Percentiles rank a stretch among this genome's conserved stretches.
Evolutionary conservation across 2,329 filamentous ascomycete species (phyloP).

Genomic region (Penicillium sp.): DNA sequence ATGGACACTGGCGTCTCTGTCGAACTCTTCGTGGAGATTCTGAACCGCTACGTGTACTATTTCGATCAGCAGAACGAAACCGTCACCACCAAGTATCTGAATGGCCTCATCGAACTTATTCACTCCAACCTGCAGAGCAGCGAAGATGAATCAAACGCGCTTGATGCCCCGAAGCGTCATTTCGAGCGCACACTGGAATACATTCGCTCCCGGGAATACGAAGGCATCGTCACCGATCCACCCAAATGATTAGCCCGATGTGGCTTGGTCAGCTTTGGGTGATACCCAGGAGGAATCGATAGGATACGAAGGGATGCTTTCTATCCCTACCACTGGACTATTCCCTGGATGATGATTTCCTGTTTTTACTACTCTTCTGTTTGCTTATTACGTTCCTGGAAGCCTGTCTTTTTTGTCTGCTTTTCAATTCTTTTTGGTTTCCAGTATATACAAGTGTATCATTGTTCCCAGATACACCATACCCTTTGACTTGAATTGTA

Average conservation of each 20-base stretch:
- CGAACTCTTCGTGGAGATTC: conserved; percentile 96
- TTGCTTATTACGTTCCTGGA: conserved; percentile 15
- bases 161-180: conserved; percentile 89
- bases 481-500: conserved; percentile 21
- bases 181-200: conserved; percentile 95
- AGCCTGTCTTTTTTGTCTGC: conserved; percentile 15
- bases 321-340: background rate
- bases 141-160: conserved; percentile 63
- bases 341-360: background rate
- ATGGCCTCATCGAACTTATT: conserved; percentile 96
- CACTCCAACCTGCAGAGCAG: conserved; percentile 92
- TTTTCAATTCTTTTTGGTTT: conserved; percentile 16
- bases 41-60: conserved; percentile 98
- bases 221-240: conserved; percentile 78
- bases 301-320: background rate
- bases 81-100: conserved; percentile 96
- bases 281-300: background rate
- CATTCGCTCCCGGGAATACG: conserved; percentile 87
- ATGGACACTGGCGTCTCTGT: conserved; percentile 98
- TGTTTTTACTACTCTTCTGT: conserved; percentile 12
- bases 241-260: conserved; percentile 18
- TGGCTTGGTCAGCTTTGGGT: background rate
- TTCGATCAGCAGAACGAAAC: conserved; percentile 99
- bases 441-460: conserved; percentile 32
- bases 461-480: conserved; percentile 26